A percentile compares a stretch with the other conserved stretches of the same genome.
These are phyloP conservation scores for Penicillium glabrum DNA, from an alignment of 2,329 filamentous ascomycete genomes.

Conservation along the genomic window DNA sequence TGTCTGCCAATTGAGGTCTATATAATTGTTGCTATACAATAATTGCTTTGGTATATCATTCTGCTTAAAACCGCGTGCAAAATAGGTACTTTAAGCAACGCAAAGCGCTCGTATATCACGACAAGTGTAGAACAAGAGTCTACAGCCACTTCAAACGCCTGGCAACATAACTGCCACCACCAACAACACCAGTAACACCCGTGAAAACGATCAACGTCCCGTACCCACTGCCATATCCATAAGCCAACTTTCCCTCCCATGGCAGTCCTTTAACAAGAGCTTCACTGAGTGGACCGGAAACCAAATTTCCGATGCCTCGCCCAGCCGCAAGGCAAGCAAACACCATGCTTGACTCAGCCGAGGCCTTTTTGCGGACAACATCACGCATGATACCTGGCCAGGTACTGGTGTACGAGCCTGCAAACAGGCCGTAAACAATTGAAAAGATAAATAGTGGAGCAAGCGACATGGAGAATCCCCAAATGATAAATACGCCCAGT, in stretches of 20 bases:
- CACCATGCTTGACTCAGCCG: conserved; percentile 47
- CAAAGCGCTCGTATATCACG: not conserved
- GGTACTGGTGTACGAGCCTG: conserved; percentile 38
- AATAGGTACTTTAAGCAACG: not conserved
- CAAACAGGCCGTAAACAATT: conserved; percentile 45
- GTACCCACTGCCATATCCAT: conserved; percentile 5
- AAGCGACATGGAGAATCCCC: conserved; percentile 47
- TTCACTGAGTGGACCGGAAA: conserved; percentile 51
- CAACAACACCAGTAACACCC: not conserved
- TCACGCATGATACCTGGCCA: conserved; percentile 47
- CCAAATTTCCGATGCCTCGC: conserved; percentile 50
- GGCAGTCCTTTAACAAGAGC: conserved; percentile 18
- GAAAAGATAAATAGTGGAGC: conserved; percentile 39
- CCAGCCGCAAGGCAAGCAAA: conserved; percentile 49
- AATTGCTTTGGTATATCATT: not conserved
- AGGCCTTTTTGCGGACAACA: conserved; percentile 33
- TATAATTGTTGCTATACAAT: not conserved
- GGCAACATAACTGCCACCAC: conserved; percentile 1
- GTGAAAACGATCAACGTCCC: conserved; percentile 2
- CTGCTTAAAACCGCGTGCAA: not conserved
- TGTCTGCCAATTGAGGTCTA: not conserved
- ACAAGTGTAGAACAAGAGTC: not conserved
- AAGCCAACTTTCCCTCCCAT: not conserved
- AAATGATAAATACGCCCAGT: conserved; percentile 43
- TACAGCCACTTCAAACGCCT: not conserved